Conservation (phyloP, 441 rosid genomes). For the Gossypium trilobum region DNA sequence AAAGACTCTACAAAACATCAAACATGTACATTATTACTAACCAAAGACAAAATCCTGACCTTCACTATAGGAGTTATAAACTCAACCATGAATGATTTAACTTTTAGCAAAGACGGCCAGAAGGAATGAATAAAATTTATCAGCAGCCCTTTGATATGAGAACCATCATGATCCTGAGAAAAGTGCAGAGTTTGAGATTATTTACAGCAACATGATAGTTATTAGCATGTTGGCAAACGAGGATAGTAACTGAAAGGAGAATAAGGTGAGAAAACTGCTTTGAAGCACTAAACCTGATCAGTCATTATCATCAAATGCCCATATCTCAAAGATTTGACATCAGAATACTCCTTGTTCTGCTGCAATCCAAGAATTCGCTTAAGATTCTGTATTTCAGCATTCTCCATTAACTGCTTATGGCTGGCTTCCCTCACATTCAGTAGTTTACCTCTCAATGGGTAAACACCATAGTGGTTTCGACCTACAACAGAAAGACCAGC, state of each 20-base stretch:
- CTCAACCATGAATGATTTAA: slow-evolving; percentile 84
- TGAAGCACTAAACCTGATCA: slow-evolving; percentile 54
- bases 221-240: neutral
- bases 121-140: slow-evolving; percentile 87
- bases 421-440: slow-evolving; percentile 93
- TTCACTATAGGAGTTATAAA: slow-evolving; percentile 92
- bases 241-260: neutral
- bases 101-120: slow-evolving; percentile 85
- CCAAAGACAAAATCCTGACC: slow-evolving; percentile 37
- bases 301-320: slow-evolving; percentile 98
- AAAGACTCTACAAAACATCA: neutral
- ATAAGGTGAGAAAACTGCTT: neutral
- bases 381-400: slow-evolving; percentile 67
- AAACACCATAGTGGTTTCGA: slow-evolving; percentile 68
- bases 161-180: slow-evolving; percentile 91
- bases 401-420: slow-evolving; percentile 66
- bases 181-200: neutral
- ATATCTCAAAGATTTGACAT: slow-evolving; percentile 73
- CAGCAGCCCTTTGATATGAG: slow-evolving; percentile 87
- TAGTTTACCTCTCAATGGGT: slow-evolving; percentile 84
- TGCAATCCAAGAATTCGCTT: slow-evolving; percentile 91
- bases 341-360: slow-evolving; percentile 59
- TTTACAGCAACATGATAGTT: neutral
- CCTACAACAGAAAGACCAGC: slow-evolving; percentile 72
- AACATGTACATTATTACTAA: neutral